Percentiles rank a stretch among this genome's conserved stretches.
phyloP scores from a whole-genome alignment of 352 stramenopile genomes.

The Ophiocytium majus region DNA sequence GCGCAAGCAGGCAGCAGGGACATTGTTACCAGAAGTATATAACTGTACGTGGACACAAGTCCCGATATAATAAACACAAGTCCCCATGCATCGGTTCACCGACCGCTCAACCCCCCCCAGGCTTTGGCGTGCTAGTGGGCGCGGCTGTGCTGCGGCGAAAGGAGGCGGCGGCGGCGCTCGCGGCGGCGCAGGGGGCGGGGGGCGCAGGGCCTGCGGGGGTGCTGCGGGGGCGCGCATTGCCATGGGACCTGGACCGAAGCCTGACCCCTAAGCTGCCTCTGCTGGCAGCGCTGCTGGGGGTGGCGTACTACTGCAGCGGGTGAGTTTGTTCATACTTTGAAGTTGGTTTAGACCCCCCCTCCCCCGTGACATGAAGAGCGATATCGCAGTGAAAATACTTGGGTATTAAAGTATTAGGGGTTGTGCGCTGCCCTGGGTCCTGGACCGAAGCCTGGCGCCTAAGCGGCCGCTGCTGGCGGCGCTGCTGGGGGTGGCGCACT shows the following conservation, averaged over 20 bases:
- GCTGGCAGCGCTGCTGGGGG: background rate
- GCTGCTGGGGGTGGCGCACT: constrained; percentile 14
- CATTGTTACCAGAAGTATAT: too few relatives aligned
- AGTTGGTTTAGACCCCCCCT: too few relatives aligned
- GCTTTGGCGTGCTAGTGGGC: constrained; percentile 33
- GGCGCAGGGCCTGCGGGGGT: background rate
- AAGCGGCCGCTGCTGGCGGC: background rate
- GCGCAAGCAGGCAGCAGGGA: too few relatives aligned
- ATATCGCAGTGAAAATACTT: too few relatives aligned
- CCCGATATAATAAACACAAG: background rate
- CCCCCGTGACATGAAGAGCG: too few relatives aligned
- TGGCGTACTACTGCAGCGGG: constrained; percentile 32
- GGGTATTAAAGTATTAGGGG: too few relatives aligned
- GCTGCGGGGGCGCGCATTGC: constrained; percentile 43
- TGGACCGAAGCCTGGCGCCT: background rate
- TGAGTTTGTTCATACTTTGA: constrained; percentile 27
- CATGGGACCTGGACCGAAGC: constrained; percentile 41
- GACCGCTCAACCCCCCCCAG: background rate
- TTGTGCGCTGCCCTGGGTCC: constrained; percentile 44
- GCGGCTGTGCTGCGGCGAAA: constrained; percentile 15
- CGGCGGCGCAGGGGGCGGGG: background rate
- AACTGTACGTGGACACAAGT: too few relatives aligned
- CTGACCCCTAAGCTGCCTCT: background rate
- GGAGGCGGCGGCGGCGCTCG: background rate
- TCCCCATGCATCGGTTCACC: too few relatives aligned